These are phyloP conservation scores for Verticillium tricorpus DNA, from an alignment of 2,329 filamentous ascomycete species.

Conservation along the genomic window DNA sequence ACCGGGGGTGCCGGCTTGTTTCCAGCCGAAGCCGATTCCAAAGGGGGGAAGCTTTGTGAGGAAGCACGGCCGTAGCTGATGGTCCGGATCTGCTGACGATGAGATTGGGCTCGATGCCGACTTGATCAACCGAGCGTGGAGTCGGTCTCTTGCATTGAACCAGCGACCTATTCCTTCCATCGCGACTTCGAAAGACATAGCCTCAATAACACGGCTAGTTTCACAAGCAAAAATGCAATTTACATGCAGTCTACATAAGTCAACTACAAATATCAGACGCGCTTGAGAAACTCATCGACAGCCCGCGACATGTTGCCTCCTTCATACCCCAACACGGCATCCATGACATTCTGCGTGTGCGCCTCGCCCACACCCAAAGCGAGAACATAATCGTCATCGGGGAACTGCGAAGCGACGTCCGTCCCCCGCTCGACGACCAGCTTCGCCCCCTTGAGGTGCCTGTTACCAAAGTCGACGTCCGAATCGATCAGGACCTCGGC, in stretches of 20 bases:
- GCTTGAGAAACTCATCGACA: background rate
- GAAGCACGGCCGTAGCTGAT: background rate
- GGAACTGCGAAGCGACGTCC: background rate
- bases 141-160: too few species aligned
- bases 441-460: background rate
- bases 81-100: background rate
- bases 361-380: conserved; percentile 5
- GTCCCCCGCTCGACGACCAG: background rate
- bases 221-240: too few species aligned
- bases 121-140: background rate
- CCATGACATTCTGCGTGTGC: conserved; percentile 8
- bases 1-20: background rate
- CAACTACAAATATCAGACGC: background rate
- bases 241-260: too few species aligned
- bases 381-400: background rate
- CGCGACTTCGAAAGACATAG: too few species aligned
- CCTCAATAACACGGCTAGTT: too few species aligned
- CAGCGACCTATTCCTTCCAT: too few species aligned
- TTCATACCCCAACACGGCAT: conserved; percentile 2
- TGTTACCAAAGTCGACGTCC: background rate
- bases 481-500: conserved; percentile 7
- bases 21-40: background rate
- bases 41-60: too few species aligned
- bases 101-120: too few species aligned
- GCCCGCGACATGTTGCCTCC: conserved; percentile 5